Base-by-base conservation (phyloP, 345 rosid genomes). In the Tarenaya hassleriana region DNA sequence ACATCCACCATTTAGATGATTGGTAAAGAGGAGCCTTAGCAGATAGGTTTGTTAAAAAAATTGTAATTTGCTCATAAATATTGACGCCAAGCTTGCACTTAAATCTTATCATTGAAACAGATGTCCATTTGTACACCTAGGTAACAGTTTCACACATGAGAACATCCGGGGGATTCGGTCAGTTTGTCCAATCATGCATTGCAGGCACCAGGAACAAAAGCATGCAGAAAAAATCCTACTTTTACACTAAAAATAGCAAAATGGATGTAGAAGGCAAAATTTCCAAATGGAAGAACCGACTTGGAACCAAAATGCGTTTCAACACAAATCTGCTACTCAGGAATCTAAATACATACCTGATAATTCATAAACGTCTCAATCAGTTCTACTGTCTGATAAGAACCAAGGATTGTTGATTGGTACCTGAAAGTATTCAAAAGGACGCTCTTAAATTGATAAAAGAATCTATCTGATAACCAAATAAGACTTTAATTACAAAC, bases 291-390 rank as follows among this genome's bases (percentile, higher is more conserved):
- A 24, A n/a, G 43, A 52, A 10, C 34, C 31, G 16, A 14, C 16
- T 27, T 45, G 8, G 8, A 67, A 47, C 33, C 40, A 54, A 33
- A 47, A 46, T 44, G 10, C 29, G 17, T 10, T 4, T 24, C 29
- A 24, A 24, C 29, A n/a, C n/a, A 12, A 13, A 52, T 11, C 50
- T 29, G 16, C 8, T 7, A 20, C 8, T 20, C 24, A 16, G 0
- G 16, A 40, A 14, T 41, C 24, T 40, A 41, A 2, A 19, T 7
- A 62, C 18, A 19, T 80, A 88, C 99, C 99, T 94, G 97, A 72
- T 94, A 94, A 68, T 94, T 94, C 99, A 86, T 84, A 69, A 88
- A 94, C 35, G 99, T 94, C 71, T 94, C 97, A 19, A 94, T 94
- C 66, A 94, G 72, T 66, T 94, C 99, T 13, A 82, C 95, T 0